Base-by-base conservation (phyloP, 73 alveolate species). In the Paramecium bursaria region DNA sequence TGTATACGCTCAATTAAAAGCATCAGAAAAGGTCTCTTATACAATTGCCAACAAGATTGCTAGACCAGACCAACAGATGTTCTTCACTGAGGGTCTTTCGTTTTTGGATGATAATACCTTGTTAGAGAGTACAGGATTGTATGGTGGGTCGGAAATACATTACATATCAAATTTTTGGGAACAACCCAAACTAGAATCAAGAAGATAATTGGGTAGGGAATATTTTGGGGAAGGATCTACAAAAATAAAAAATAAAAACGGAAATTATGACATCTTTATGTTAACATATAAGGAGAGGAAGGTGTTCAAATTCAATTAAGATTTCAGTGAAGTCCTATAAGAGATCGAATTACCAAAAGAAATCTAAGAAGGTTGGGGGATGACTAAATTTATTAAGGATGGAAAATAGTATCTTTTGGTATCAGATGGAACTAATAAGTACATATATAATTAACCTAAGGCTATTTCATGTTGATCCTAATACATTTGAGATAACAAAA, bases 291-390 rank as follows among this genome's bases (percentile, higher is more conserved):
- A n/a, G n/a, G n/a, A n/a, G n/a, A n/a, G 33, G 76, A 57, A 57
- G 33, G 33, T 15, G 14, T 9, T 57, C 15, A 3, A 3, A 10
- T 57, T 57, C 5, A 30, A 57, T 57, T 30, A 23, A 27, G 33
- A 57, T 27, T 57, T 57, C 13, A n/a, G n/a, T n/a, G 2, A 26
- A 5, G 27, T 57, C 4, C 25, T 27, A 23, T 0, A 23, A 57
- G 76, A 57, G 13, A 30, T 57, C 14, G 76, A 57, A 26, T 30
- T 57, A 13, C 51, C 50, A 27, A 14, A 10, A 57, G 76, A 57
- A 30, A 26, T 57, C 0, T 57, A 50, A 57, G 82, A 67, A 42
- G 82, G 82, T 3, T 67, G 82, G 82, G 82, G 82, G 22, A 7
- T 4, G 22, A 31, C 25, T 39, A 7, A 39, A 7, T 39, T 7